Conservation (phyloP, 179 eudicot genomes). For the Camellia oleifera region DNA sequence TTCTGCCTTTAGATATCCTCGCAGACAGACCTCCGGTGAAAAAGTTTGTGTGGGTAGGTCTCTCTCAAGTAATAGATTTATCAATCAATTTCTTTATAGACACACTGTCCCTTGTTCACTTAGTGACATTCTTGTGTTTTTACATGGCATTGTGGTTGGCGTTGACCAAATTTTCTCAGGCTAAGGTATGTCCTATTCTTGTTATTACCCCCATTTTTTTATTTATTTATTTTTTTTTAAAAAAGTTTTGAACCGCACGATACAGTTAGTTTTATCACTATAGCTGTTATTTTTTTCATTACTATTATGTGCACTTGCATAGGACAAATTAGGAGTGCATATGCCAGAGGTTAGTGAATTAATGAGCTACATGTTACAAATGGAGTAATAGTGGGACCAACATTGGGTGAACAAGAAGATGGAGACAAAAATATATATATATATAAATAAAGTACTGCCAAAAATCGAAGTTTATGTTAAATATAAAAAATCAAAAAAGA, state of each 20-base stretch:
- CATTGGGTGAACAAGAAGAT: not conserved
- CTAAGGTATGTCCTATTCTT: constrained; percentile 47
- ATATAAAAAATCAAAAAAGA: no score
- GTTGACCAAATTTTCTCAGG: constrained; percentile 45
- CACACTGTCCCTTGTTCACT: constrained; percentile 5
- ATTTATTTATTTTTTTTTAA: no score
- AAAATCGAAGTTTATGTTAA: no score
- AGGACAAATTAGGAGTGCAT: not conserved
- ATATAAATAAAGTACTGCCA: no score
- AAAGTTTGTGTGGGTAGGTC: constrained; percentile 69
- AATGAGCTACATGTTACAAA: not conserved
- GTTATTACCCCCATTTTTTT: not conserved
- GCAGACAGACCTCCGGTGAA: constrained; percentile 76
- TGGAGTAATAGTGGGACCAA: not conserved
- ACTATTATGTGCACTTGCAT: not conserved
- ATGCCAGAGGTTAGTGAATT: not conserved
- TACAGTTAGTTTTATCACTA: not conserved
- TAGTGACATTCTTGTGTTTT: constrained; percentile 9
- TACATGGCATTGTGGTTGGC: constrained; percentile 27
- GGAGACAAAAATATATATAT: no score
- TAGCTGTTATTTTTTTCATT: not conserved
- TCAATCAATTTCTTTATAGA: not conserved
- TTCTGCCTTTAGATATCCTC: constrained; percentile 75
- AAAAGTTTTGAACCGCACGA: not conserved
- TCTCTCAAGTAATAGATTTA: not conserved